Base-by-base conservation (phyloP, 148 eudicot species). In the Cornus suecica region DNA sequence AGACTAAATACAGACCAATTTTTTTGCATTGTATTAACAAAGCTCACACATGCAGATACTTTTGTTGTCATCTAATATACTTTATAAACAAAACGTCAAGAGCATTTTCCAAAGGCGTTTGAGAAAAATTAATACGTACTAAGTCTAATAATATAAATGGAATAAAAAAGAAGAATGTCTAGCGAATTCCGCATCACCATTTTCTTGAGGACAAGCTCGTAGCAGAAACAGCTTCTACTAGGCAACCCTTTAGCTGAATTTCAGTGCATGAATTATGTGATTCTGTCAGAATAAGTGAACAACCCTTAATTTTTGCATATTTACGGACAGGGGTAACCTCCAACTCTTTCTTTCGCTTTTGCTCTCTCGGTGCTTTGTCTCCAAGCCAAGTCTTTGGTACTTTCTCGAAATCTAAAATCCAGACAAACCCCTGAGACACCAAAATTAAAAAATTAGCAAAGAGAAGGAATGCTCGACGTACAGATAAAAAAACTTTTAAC, bases 141-240 rank as follows among this genome's bases (percentile, higher is more conserved):
- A 58, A 58, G 62, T 58, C 62, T 14, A 58, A 18, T 18, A 58
- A 77, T 45, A n/a, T 60, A 64, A 22, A 23, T 58, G 45, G 28
- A 42, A 20, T n/a, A 34, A 65, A 34, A 65, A 58, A 77, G 25
- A n/a, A 81, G 56, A 69, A 23, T 58, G 60, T 41, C 25, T 58
- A 45, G 27, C 48, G 41, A 76, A 45, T 25, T 68, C 30, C 58
- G 52, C 29, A 79, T 78, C 74, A 93, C 99, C 99, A 95, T 86
- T 95, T 95, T 86, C 88, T 92, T 41, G 97, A 73, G 66, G 94
- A 76, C 78, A 88, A 61, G 65, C 76, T 72, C 64, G 99, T 78
- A 34, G 94, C 97, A 68, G 99, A 95, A 86, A 95, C 97, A 72
- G 99, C 93, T 69, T 78, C 87, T 37, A 91, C 81, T 68, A 76